Evolutionary conservation across 768 basidiomycete species (phyloP), one percentile per base, ranked within the genome.

Genomic region (Paxillus ammoniavirescens): DNA sequence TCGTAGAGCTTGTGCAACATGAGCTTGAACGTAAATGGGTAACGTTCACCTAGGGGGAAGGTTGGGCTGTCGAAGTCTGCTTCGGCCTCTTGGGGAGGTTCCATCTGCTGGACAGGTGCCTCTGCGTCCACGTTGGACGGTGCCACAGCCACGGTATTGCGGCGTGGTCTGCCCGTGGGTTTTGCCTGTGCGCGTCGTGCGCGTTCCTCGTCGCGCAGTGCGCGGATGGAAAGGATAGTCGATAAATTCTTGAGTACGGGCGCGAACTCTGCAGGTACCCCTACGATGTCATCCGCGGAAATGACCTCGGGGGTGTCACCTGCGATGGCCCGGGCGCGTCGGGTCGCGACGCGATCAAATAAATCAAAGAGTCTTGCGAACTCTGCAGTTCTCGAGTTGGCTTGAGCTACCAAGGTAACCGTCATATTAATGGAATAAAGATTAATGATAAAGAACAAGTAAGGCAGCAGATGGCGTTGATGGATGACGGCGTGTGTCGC

Each of bases 1-100:
- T 78, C 73, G 66, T 87, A 87, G 10, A 86, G 72, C 64, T 83
- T 81, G 71, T 87, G 82, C 52, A 86, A 65, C 82, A 84, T 86
- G 61, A 82, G 73, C 60, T 79, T 81, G 74, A 86, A 87, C 33
- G 81, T 85, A 69, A 87, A 87, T 15, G 75, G 74, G 59, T 79
- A 82, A 47, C 71, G 68, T 56, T 60, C 55, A 0, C 35, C 58
- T 5, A 77, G 63, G 5, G 78, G 79, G 53, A 83, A 83, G 36
- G 71, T 70, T 2, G 69, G 71, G 1, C 61, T 73, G 43, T 70
- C 67, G 12, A 50, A 38, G 1, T 66, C 65, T 43, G 61, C 61
- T 17, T 65, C 62, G 13, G 59, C 54, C n/a, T 61, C 55, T 8
- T 53, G 46, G 54, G 50, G 57, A 12, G 49, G 55, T 45, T 61